phyloP scores from a whole-genome alignment of 192 early-diverging fungal species.

The Gamsiella multidivaricata region DNA sequence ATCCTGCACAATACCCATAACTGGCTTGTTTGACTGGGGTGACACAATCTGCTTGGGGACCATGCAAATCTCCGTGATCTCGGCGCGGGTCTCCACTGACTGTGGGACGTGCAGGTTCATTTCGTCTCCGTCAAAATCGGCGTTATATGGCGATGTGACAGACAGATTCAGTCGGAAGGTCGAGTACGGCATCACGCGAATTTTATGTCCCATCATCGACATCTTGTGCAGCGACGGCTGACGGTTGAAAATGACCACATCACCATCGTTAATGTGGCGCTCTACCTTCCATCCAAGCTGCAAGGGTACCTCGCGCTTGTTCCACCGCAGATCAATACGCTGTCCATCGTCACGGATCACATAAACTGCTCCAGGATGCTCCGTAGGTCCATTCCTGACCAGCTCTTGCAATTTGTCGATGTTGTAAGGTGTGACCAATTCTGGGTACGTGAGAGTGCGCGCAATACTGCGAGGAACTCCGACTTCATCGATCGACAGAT shows the following conservation, averaged over 20 bases:
- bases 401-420: conserved; percentile 88
- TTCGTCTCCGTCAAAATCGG: conserved; percentile 99
- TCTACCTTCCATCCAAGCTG: conserved; percentile 95
- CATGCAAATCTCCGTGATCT: conserved; percentile 97
- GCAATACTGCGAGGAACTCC: conserved; percentile 98
- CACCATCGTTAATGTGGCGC: conserved; percentile 93
- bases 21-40: conserved; percentile 96
- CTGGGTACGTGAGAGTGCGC: conserved; percentile 95
- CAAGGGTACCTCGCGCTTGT: conserved; percentile 86
- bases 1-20: conserved; percentile 99
- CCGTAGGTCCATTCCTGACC: conserved; percentile 90
- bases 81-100: conserved; percentile 95
- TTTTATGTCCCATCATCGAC: conserved; percentile 99
- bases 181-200: conserved; percentile 98
- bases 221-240: conserved; percentile 99
- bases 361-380: conserved; percentile 98
- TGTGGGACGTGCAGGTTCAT: conserved; percentile 99
- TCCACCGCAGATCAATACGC: conserved; percentile 90
- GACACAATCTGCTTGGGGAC: conserved; percentile 97
- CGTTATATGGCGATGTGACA: conserved; percentile 98
- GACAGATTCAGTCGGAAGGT: conserved; percentile 98
- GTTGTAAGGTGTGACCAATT: conserved; percentile 97
- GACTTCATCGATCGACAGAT: conserved; percentile 97
- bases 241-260: conserved; percentile 98
- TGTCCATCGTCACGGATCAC: conserved; percentile 95